phyloP scores from a whole-genome alignment of 202 grass and related monocot genomes.

The Cymbopogon flexuosus region DNA sequence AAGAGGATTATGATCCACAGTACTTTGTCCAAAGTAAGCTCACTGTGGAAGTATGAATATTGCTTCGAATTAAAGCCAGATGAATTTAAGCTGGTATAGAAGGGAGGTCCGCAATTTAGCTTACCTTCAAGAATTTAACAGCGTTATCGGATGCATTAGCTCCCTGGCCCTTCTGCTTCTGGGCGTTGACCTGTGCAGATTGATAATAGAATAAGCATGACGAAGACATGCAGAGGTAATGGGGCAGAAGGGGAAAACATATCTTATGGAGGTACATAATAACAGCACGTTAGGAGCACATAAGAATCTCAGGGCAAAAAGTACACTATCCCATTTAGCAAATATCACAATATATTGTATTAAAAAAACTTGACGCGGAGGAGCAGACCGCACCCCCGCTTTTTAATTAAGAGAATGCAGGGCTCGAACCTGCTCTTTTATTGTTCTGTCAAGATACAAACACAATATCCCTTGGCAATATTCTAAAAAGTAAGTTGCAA shows the following conservation, averaged over 20 bases:
- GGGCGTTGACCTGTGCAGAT: constrained; percentile 36
- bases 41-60: neutral
- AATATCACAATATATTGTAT: neutral
- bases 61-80: neutral
- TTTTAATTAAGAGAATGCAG: too few species aligned
- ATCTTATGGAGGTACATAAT: neutral
- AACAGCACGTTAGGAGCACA: neutral
- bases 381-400: too few species aligned
- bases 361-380: too few species aligned
- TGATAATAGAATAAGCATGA: neutral
- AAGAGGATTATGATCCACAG: neutral
- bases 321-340: neutral
- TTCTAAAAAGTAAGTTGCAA: neutral
- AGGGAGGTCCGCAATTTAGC: neutral
- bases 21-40: neutral
- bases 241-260: neutral
- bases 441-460: neutral
- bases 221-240: neutral
- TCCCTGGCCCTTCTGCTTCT: constrained; percentile 76
- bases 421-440: neutral
- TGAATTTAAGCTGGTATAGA: neutral
- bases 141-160: constrained; percentile 39
- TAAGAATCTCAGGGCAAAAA: neutral
- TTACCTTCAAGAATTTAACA: constrained; percentile 87
- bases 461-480: neutral